These are phyloP conservation scores for Proliferodiscus dingleyae DNA, from an alignment of 2,329 filamentous ascomycete genomes.

Conservation along the genomic window DNA sequence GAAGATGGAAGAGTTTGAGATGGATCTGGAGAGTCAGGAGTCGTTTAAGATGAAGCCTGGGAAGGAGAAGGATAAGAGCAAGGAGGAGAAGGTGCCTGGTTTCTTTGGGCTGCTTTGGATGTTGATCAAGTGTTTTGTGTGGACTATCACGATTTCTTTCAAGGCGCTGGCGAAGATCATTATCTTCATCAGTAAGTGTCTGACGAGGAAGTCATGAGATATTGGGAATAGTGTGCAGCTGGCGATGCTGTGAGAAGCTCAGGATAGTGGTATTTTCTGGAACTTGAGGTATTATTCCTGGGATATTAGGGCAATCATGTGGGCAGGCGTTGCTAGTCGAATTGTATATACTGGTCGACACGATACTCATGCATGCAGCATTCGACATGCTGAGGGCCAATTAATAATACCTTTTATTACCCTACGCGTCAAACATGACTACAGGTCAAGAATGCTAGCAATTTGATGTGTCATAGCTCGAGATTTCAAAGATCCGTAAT, in stretches of 20 bases:
- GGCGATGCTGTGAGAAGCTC: too few species aligned
- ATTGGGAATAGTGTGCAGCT: too few species aligned
- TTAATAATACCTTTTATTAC: constrained; percentile 15
- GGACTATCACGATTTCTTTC: constrained; percentile 51
- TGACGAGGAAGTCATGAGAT: constrained; percentile 40
- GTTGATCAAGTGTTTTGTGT: constrained; percentile 54
- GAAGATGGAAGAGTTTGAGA: constrained; percentile 53
- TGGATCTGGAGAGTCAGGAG: constrained; percentile 60
- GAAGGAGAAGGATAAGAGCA: constrained; percentile 39
- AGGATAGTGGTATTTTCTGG: too few species aligned
- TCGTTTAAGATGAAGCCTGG: constrained; percentile 24
- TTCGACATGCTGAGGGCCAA: constrained; percentile 26
- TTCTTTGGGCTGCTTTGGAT: constrained; percentile 49
- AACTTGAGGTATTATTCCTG: too few species aligned
- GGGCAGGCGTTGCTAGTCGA: background rate
- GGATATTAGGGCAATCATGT: too few species aligned
- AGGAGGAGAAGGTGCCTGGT: constrained; percentile 42
- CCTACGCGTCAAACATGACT: background rate
- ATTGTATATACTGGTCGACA: constrained; percentile 9
- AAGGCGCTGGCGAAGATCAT: constrained; percentile 49
- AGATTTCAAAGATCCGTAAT: background rate
- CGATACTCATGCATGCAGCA: constrained; percentile 18
- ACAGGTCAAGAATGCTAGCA: background rate
- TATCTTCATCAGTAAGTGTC: constrained; percentile 46
- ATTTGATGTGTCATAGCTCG: background rate